Evolutionary conservation across 345 rosid species (phyloP).

Genomic region (Linum usitatissimum): DNA sequence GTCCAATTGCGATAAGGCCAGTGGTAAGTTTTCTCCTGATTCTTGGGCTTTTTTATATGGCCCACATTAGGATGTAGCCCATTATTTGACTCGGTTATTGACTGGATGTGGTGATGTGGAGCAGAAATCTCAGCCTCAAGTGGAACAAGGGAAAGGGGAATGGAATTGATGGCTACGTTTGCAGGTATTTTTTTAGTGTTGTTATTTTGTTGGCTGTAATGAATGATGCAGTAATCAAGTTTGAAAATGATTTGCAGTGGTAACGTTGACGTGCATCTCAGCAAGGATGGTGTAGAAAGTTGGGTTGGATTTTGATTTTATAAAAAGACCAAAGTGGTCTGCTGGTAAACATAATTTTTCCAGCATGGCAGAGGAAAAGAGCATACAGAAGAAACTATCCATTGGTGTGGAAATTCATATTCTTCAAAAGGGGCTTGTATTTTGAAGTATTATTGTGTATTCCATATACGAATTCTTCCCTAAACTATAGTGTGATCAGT

Average conservation of each 20-base stretch:
- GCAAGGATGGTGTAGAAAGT: conserved; percentile 6
- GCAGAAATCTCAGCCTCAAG: not conserved
- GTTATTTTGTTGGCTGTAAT: not conserved
- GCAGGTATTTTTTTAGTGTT: not conserved
- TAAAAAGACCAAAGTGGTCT: too few relatives aligned
- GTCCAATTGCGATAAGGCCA: conserved; percentile 72
- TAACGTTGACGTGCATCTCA: not conserved
- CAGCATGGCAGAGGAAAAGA: too few relatives aligned
- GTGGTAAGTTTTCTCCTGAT: not conserved
- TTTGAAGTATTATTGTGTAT: too few relatives aligned
- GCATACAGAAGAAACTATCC: too few relatives aligned
- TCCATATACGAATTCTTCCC: too few relatives aligned
- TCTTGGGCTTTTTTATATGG: not conserved
- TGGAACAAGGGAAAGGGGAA: not conserved
- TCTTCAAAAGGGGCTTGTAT: too few relatives aligned
- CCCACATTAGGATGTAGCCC: conserved; percentile 1
- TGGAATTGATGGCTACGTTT: not conserved
- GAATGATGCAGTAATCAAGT: too few relatives aligned
- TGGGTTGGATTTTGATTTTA: too few relatives aligned
- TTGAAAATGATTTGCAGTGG: conserved; percentile 3
- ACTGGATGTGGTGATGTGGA: not conserved
- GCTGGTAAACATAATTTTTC: too few relatives aligned
- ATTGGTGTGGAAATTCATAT: too few relatives aligned
- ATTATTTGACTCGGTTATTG: not conserved
- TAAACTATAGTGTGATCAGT: too few relatives aligned